Evolutionary conservation across 2,329 filamentous ascomycete species (phyloP), one percentile per base, ranked within the genome.

Genomic region (Fusarium cyanostomum): DNA sequence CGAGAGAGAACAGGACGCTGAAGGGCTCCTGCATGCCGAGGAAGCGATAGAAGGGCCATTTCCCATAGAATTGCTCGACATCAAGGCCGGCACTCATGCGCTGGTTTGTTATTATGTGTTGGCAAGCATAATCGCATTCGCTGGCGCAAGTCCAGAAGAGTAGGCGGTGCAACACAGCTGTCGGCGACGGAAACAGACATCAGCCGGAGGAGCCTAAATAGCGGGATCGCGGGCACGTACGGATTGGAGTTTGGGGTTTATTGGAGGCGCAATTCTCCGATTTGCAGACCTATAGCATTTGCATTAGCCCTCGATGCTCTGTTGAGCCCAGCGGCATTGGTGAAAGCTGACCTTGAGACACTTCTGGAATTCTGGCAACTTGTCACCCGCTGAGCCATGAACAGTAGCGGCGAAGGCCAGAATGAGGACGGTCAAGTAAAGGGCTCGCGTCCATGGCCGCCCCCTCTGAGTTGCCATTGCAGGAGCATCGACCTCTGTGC

Each of bases 51-150:
- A 99, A 99, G 34, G 95, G 95, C 95, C 95, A 99, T 85, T 99
- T 99, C 28, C 95, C 95, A 80, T 99, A 93, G 82, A 94, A 99
- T 79, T 99, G 95, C 54, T 94, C 89, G 45, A 97, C 78, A 10
- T 88, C 85, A 27, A 87, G 85, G 59, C 87, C 84, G 62, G 85
- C 81, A 24, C 85, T 80, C 66, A 93, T 79, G 64, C 94, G 92
- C 56, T 80, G 79, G 69, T 86, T 79, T 54, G 95, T 98, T 59
- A 96, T 84, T 75, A 97, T 90, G 82, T 96, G 94, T 77, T 99
- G 95, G 82, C 95, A 99, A 60, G 92, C 90, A 81, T 99, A 96
- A 82, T 99, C 94, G 87, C 95, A 99, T 85, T 99, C 94, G 73
- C 91, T 84, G 61, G 91, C 86, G 80, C 95, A 99, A 75, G 88